phyloP scores from a whole-genome alignment of 306 rosid species.

The Prunus persica region Prunus_persica_NCBIv2 NC_034014.1:27076001-27076500 shows the following conservation, averaged over 20 bases:
- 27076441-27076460: conserved; percentile 91
- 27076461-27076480: conserved; percentile 66
- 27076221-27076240: neutral
- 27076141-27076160: neutral
- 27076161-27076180: neutral
- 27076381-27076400: conserved; percentile 1
- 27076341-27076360: conserved; percentile 7
- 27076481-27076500: conserved; percentile 65
- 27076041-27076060: neutral
- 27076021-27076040: neutral
- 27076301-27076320: conserved; percentile 2
- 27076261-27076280: neutral
- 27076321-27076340: conserved; percentile 16
- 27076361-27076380: conserved; percentile 11
- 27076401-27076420: conserved; percentile 49
- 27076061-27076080: neutral
- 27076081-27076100: neutral
- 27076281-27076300: conserved; percentile 6
- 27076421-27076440: conserved; percentile 73
- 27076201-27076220: neutral
- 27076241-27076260: neutral
- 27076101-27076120: neutral
- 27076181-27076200: neutral
- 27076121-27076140: neutral
- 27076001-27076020: neutral